These are phyloP conservation scores for Cokeromyces recurvatus DNA, from an alignment of 371 early-diverging fungal species.

Conservation along the genomic window DNA sequence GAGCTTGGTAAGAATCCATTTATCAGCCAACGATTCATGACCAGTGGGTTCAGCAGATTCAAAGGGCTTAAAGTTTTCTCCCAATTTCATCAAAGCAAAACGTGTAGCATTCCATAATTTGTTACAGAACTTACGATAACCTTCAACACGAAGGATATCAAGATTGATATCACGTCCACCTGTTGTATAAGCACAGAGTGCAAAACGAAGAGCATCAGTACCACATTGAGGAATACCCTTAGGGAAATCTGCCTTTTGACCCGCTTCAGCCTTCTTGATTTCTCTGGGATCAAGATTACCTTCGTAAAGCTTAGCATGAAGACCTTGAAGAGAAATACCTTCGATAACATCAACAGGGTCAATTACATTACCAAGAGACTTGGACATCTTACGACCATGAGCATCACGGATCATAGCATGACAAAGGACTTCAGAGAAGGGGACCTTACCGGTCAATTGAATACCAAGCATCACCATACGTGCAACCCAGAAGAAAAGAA, in stretches of 20 bases:
- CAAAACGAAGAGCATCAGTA: constrained; percentile 98
- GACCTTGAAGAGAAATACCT: constrained; percentile 78
- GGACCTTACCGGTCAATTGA: constrained; percentile 91
- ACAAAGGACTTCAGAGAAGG: constrained; percentile 94
- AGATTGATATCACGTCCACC: constrained; percentile 95
- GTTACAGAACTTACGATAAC: constrained; percentile 99
- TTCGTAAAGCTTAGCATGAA: constrained; percentile 73
- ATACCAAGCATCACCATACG: constrained; percentile 99
- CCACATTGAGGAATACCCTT: constrained; percentile 99
- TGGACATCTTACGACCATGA: constrained; percentile 99
- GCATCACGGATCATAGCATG: constrained; percentile 99
- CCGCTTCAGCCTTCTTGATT: constrained; percentile 80
- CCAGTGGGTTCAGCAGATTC: constrained; percentile 65
- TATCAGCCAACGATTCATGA: constrained; percentile 81
- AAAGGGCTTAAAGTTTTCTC: constrained; percentile 72
- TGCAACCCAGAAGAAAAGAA: constrained; percentile 99
- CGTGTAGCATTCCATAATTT: constrained; percentile 99
- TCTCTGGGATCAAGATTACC: constrained; percentile 96
- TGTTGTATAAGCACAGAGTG: constrained; percentile 91
- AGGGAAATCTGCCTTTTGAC: constrained; percentile 93
- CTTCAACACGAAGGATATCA: constrained; percentile 95
- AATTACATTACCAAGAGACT: constrained; percentile 98
- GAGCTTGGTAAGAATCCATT: constrained; percentile 92
- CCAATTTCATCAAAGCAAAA: constrained; percentile 91
- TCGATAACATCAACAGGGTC: constrained; percentile 99